phyloP scores from a whole-genome alignment of 169 alveolate species.

The Babesia caballi region DNA sequence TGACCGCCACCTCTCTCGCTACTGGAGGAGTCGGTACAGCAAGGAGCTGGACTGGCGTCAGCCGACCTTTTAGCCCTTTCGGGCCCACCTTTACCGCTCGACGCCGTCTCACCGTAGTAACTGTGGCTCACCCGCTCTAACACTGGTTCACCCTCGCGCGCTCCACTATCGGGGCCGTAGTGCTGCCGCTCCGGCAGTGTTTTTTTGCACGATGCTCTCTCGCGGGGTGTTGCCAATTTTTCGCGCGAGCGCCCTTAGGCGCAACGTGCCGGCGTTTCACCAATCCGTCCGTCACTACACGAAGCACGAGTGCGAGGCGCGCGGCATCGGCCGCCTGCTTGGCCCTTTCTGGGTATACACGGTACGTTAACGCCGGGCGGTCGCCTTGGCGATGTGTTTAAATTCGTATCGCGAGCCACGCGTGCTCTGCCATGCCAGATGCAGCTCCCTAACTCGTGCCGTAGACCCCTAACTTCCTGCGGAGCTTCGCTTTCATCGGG shows the following conservation, averaged over 20 bases:
- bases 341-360: slow-evolving; percentile 59
- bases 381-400: neutral
- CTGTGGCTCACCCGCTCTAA: too few species aligned
- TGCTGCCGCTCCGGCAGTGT: neutral
- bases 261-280: neutral
- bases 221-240: neutral
- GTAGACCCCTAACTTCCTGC: slow-evolving; percentile 49
- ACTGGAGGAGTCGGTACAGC: slow-evolving; percentile 62
- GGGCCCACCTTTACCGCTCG: too few species aligned
- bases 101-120: too few species aligned
- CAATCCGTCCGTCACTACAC: slow-evolving; percentile 39
- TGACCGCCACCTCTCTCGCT: slow-evolving; percentile 77
- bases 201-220: neutral
- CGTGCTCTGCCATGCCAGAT: neutral
- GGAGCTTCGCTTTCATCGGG: slow-evolving; percentile 9
- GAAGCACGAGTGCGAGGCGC: slow-evolving; percentile 53
- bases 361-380: neutral
- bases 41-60: slow-evolving; percentile 65
- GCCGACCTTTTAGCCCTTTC: slow-evolving; percentile 43
- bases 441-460: neutral
- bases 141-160: too few species aligned
- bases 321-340: slow-evolving; percentile 27
- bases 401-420: neutral
- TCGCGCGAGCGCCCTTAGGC: neutral
- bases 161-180: neutral